A percentile compares a stretch with the other conserved stretches of the same genome.
Conservation (phyloP, 2,329 filamentous ascomycete species). For the Diaporthe sp. region DNA sequence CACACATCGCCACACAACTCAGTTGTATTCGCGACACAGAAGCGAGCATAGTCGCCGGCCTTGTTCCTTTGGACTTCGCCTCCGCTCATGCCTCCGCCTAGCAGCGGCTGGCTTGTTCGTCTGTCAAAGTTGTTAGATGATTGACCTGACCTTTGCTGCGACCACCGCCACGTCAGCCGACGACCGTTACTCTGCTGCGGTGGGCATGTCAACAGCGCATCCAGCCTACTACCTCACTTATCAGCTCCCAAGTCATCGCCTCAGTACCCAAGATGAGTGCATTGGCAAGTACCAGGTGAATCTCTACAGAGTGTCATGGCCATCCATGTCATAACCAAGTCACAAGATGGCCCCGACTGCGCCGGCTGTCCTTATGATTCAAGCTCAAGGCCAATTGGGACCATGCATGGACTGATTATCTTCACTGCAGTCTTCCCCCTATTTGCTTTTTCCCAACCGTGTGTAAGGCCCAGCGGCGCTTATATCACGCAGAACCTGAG, state of each 20-base stretch:
- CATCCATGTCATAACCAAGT: conserved; percentile 8
- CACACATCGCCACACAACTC: not conserved
- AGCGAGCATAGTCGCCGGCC: not conserved
- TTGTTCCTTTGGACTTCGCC: no score
- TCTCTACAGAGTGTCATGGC: not conserved
- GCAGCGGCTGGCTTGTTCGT: not conserved
- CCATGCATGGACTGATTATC: not conserved
- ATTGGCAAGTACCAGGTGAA: conserved; percentile 1
- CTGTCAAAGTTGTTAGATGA: not conserved
- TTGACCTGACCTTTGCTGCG: not conserved
- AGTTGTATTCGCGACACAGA: not conserved
- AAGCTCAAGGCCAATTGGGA: conserved; percentile 8
- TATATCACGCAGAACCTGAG: not conserved
- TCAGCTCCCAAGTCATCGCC: not conserved
- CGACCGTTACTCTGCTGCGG: not conserved
- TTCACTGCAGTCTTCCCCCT: not conserved
- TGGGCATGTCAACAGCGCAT: not conserved
- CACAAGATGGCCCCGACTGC: conserved; percentile 12
- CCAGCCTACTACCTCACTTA: not conserved
- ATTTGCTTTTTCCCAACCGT: conserved; percentile 2
- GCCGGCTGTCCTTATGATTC: conserved; percentile 2
- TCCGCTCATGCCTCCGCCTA: not conserved
- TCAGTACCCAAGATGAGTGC: not conserved
- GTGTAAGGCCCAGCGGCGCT: conserved; percentile 26
- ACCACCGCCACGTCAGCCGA: conserved; percentile 8